Evolutionary conservation across 768 basidiomycete species (phyloP).

Genomic region (Scleroderma bovista): DNA sequence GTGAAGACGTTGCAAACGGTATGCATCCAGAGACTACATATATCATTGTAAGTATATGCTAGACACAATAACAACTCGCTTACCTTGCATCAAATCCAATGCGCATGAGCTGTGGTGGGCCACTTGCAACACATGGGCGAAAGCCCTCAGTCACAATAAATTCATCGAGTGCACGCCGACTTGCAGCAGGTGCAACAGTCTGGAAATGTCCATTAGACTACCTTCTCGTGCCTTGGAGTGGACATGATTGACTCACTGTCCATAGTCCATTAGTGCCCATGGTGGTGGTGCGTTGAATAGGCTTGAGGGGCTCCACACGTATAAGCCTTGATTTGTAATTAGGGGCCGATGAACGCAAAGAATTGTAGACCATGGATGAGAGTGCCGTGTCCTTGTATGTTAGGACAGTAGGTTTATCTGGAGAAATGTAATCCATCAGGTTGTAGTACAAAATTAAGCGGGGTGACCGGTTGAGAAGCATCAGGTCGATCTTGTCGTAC

Average conservation of each 20-base stretch:
- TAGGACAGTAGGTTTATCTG: constrained; percentile 94
- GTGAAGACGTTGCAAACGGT: too few species aligned
- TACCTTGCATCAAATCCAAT: constrained; percentile 48
- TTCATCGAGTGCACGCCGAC: constrained; percentile 79
- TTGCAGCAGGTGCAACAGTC: too few species aligned
- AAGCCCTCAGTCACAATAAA: constrained; percentile 98
- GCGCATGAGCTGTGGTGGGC: constrained; percentile 33
- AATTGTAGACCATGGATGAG: constrained; percentile 79
- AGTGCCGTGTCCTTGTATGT: constrained; percentile 98
- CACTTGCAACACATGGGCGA: constrained; percentile 37
- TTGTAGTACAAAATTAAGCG: constrained; percentile 98
- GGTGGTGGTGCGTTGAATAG: too few species aligned
- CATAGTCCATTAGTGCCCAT: too few species aligned
- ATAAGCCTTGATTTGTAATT: too few species aligned
- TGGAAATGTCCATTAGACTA: too few species aligned
- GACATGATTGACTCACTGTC: too few species aligned
- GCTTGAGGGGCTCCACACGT: too few species aligned
- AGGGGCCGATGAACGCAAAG: too few species aligned
- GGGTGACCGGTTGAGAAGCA: constrained; percentile 89
- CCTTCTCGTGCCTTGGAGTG: too few species aligned
- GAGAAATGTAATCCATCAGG: constrained; percentile 96
- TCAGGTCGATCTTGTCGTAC: constrained; percentile 98
- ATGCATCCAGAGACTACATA: too few species aligned
- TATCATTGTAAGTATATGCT: too few species aligned
- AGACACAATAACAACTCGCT: constrained; percentile 18